Base-by-base conservation (phyloP, 176 grass and related monocot species). In the Aegilops longissima region DNA sequence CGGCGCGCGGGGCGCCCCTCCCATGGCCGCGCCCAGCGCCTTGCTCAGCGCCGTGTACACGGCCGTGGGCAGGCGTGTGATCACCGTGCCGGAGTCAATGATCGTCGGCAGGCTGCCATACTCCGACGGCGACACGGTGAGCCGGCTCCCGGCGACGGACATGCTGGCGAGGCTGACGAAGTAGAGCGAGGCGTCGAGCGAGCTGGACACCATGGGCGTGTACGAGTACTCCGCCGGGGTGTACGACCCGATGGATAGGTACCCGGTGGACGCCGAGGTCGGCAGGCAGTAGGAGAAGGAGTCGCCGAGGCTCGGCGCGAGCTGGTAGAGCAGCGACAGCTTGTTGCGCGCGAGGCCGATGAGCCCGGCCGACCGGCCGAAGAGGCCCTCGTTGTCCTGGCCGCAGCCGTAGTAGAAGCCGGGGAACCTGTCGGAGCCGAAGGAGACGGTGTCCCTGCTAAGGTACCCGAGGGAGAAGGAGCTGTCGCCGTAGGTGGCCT, bases 1-100 rank as follows among this genome's bases (percentile, higher is more conserved):
- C 0, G 90, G 80, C 4, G 92, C 86, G 20, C 88, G 83, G 0
- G 81, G 33, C 18, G 40, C 24, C 8, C 73, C 73, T 4, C 18
- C 38, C 83, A 94, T 90, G 36, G 92, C 92, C 3, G 67, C 84
- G 9, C 23, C 81, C 49, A 97, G 38, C 35, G 92, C 90, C 84
- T 85, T 86, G 88, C 90, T 89, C 35, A 97, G 89, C 82, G 90
- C 95, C 21, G 72, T 25, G 83, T 97, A 89, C n/a, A 97, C 92
- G 52, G 80, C 72, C 38, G 82, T 73, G 5, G 95, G 95, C 30
- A 97, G 84, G 5, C 95, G 86, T 21, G 92, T 85, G 81, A 94
- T 94, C 90, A 97, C 95, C 4, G 95, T 97, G 61, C 95, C 95
- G 0, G 95, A 97, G 88, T 97, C 95, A 3, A 97, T 91, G 91